Evolutionary conservation across 176 grass and related monocot genomes (phyloP).

Genomic region (Raddia guianensis): DNA sequence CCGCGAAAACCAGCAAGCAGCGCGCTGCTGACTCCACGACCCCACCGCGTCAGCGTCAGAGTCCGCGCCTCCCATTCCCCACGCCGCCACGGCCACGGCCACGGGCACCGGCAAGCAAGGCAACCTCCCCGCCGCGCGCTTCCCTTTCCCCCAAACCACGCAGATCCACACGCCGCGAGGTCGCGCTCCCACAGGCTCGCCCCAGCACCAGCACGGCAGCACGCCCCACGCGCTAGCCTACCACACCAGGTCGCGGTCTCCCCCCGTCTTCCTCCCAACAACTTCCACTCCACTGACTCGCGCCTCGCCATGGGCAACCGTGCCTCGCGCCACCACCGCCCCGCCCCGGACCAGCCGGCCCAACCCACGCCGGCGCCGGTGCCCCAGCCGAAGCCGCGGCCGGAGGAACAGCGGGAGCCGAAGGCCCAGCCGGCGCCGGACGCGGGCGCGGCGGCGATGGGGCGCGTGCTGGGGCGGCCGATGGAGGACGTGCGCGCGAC

Average conservation of each 20-base stretch:
- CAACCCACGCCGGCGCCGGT: neutral
- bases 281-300: constrained; percentile 19
- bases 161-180: neutral
- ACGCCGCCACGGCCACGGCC: neutral
- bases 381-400: constrained; percentile 33
- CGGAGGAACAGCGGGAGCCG: neutral
- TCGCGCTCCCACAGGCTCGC: neutral
- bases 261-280: neutral
- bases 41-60: neutral
- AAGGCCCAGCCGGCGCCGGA: neutral
- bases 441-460: constrained; percentile 37
- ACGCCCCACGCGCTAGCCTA: neutral
- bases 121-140: neutral
- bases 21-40: neutral
- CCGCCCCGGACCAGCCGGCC: constrained; percentile 38
- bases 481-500: constrained; percentile 90
- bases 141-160: neutral
- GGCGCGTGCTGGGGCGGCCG: constrained; percentile 73
- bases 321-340: constrained; percentile 58
- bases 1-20: neutral
- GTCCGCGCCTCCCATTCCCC: neutral
- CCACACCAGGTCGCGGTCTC: constrained; percentile 2
- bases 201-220: neutral
- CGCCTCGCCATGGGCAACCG: constrained; percentile 78
- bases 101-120: neutral